Evolutionary conservation across 805 yeast species (phyloP).

Genomic region (Zygoascus bituminiphila): DNA sequence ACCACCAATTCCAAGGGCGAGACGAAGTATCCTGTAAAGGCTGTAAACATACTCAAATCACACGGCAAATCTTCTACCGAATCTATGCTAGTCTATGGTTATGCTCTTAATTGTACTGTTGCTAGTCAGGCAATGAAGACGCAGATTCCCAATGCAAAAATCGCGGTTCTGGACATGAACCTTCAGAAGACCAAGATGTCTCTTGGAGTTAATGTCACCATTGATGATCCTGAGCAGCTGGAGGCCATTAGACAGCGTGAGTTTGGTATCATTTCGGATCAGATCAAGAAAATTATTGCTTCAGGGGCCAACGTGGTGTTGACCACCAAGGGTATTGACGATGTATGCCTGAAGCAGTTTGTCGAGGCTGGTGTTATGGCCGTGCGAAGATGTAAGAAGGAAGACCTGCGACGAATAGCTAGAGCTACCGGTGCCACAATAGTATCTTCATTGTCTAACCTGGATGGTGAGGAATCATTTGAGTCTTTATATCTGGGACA

Average conservation of each 20-base stretch:
- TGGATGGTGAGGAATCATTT: conserved; percentile 93
- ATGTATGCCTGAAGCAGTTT: conserved; percentile 81
- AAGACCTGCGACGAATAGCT: conserved; percentile 93
- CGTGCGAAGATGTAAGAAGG: conserved; percentile 94
- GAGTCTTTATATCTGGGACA: conserved; percentile 77
- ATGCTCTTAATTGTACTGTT: conserved; percentile 92
- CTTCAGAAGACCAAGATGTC: conserved; percentile 96
- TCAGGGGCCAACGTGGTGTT: conserved; percentile 91
- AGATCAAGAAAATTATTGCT: conserved; percentile 67
- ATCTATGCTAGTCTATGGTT: conserved; percentile 81
- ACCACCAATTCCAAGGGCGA: conserved; percentile 86
- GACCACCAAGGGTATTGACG: conserved; percentile 93
- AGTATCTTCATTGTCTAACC: conserved; percentile 75
- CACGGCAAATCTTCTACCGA: conserved; percentile 92
- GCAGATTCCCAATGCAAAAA: conserved; percentile 55
- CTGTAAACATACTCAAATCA: conserved; percentile 90
- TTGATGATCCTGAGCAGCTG: conserved; percentile 94
- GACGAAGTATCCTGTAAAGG: conserved; percentile 88
- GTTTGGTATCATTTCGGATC: conserved; percentile 74
- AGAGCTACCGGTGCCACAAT: conserved; percentile 96
- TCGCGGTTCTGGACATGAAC: conserved; percentile 86
- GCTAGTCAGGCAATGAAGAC: conserved; percentile 96
- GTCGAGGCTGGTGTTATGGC: conserved; percentile 91
- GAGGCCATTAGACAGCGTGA: conserved; percentile 89
- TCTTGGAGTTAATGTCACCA: conserved; percentile 93